Evolutionary conservation across 768 basidiomycete species (phyloP), one percentile per base, ranked within the genome.

Genomic region (Tricholoma sp.): DNA sequence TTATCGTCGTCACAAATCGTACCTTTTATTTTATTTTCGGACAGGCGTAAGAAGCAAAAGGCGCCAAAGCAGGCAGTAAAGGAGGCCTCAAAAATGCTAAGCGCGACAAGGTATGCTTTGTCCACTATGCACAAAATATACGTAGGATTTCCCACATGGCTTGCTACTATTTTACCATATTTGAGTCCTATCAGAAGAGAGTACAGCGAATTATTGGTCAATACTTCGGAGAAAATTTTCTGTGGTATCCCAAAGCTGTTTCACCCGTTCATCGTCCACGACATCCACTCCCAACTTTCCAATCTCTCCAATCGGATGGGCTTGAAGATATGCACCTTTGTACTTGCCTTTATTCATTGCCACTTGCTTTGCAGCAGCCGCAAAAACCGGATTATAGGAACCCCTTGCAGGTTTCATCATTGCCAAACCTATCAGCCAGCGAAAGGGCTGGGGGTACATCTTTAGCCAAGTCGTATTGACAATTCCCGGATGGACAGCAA

Each of bases 81-180:
- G 5, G 24, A 95, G 70, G 89, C 86, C 1, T 84, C 89, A 10
- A 88, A 72, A 94, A 92, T 64, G 92, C 92, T 0, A 91, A 88
- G 68, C 80, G 85, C 39, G 89, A 90, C 56, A 94, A 94, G 82
- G 94, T 91, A 54, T 18, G 71, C 9, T 35, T 8, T 9, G 34
- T 35, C 34, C 34, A 35, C 34, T 35, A 35, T 35, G 34, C 34
- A 35, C 34, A 35, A 35, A 35, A 35, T 35, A 35, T 35, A 8
- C 34, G 24, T 27, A 27, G 34, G 34, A 35, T 35, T 4, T 35
- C 34, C 9, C 34, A 35, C 34, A 95, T 89, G 41, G 83, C 82
- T 27, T 27, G 24, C 24, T 5, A 27, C 24, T 29, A 29, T 29
- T 3, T 29, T 29, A 8, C 29, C 29, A 29, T 8, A 29, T 4